phyloP scores from a whole-genome alignment of 129 eudicot species.

The Rutidosis leptorrhynchoides region DNA sequence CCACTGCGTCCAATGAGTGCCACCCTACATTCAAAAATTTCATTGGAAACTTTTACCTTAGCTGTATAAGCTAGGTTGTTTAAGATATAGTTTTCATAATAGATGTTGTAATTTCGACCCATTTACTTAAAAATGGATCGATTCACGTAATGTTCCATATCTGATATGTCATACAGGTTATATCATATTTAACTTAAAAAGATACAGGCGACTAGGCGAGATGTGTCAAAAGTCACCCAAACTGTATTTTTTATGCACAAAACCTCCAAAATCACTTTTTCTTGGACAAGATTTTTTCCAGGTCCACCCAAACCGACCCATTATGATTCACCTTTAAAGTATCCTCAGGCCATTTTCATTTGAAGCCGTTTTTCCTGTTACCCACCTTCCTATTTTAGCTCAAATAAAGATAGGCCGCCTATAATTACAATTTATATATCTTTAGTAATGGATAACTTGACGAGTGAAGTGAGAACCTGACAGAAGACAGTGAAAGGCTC shows the following conservation, averaged over 20 bases:
- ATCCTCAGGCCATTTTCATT: background rate
- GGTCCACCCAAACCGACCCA: background rate
- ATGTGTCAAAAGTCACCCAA: background rate
- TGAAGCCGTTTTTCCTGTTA: background rate
- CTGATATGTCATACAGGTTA: background rate
- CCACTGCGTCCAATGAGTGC: conserved; percentile 99
- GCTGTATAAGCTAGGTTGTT: background rate
- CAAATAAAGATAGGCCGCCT: background rate
- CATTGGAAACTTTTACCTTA: background rate
- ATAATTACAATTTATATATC: background rate
- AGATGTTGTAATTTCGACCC: background rate
- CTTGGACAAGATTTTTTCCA: background rate
- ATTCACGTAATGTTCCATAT: background rate
- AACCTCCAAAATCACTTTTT: background rate
- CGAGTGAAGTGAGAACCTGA: conserved; percentile 49
- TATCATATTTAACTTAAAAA: background rate
- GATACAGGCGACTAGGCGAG: background rate
- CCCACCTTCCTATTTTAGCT: background rate
- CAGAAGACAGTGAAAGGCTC: conserved; percentile 83
- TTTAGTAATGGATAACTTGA: conserved; percentile 1
- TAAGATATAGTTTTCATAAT: background rate
- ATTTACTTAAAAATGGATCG: background rate
- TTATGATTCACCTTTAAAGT: background rate
- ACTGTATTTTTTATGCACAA: background rate
- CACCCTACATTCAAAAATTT: conserved; percentile 55